phyloP scores from a whole-genome alignment of 1,139 yeast genomes.

The Nakaseomyces bracarensis region DNA sequence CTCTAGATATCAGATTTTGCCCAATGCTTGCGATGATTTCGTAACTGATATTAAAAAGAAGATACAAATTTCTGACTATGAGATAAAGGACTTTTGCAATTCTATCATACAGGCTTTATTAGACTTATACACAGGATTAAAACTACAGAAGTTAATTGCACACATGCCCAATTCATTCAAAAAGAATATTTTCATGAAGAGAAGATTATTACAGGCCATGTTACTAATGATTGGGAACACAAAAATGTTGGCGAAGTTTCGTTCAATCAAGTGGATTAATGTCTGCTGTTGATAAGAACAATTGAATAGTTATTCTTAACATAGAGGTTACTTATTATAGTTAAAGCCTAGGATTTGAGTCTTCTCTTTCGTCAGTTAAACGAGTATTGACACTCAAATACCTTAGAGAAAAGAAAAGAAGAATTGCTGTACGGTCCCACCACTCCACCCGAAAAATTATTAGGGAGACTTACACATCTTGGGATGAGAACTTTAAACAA shows the following conservation, averaged over 20 bases:
- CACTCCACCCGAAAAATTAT: no score
- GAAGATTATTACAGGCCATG: slow-evolving; percentile 16
- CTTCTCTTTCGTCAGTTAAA: no score
- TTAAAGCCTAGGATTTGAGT: no score
- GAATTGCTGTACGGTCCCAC: no score
- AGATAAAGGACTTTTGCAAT: slow-evolving; percentile 1
- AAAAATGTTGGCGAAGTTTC: slow-evolving; percentile 16
- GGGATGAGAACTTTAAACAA: no score
- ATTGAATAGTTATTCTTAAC: no score
- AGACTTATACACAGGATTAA: background rate
- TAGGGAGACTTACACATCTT: no score
- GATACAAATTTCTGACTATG: slow-evolving; percentile 8
- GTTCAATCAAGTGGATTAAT: slow-evolving; percentile 13
- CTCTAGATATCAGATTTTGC: background rate
- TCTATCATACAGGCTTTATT: background rate
- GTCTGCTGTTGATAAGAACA: background rate
- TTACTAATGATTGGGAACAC: slow-evolving; percentile 16
- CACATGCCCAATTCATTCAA: background rate
- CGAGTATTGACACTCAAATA: no score
- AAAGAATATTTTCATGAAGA: slow-evolving; percentile 5
- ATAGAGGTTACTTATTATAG: no score
- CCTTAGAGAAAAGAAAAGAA: no score
- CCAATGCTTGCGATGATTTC: background rate
- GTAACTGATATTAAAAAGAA: background rate
- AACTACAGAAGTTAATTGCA: background rate